Percentiles rank a stretch among this genome's conserved stretches.
These are phyloP conservation scores for Coniochaeta ligniaria DNA, from an alignment of 2,329 filamentous ascomycete species.

Conservation along the genomic window DNA sequence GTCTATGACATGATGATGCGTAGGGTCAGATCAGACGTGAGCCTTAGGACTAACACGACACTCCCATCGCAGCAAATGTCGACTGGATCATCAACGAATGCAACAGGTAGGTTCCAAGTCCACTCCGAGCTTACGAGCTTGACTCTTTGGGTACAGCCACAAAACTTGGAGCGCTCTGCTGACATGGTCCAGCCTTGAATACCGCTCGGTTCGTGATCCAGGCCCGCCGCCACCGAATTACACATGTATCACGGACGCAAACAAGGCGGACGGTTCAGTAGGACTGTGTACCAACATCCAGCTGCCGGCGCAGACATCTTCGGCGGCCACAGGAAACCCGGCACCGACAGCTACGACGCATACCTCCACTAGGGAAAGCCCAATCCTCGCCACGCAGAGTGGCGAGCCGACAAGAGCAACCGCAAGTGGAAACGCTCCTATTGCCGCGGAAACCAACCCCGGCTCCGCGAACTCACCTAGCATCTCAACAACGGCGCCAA, in stretches of 20 bases:
- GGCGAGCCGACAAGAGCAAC: neutral
- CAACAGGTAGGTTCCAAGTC: conserved; percentile 32
- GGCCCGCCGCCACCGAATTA: conserved; percentile 24
- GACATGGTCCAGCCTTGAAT: conserved; percentile 18
- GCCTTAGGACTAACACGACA: conserved; percentile 3
- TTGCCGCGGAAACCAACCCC: neutral
- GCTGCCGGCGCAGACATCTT: neutral
- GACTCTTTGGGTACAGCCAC: neutral
- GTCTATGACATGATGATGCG: neutral
- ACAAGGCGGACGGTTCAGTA: neutral
- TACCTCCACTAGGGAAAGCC: neutral
- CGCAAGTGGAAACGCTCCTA: neutral
- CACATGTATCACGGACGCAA: conserved; percentile 15
- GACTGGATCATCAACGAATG: conserved; percentile 44
- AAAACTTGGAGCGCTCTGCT: neutral
- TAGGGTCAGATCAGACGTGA: neutral
- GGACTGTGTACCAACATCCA: neutral
- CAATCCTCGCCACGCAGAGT: conserved; percentile 1
- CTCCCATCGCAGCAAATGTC: conserved; percentile 34
- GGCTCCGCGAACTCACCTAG: neutral
- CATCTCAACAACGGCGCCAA: conserved; percentile 8
- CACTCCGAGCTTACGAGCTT: neutral
- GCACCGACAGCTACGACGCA: too few relatives aligned
- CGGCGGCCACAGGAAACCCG: neutral
- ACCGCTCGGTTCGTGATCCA: conserved; percentile 22